Evolutionary conservation across 495 filamentous ascomycete genomes (phyloP), one percentile per base, ranked within the genome.

Genomic region (Hypoxylon lenormandii): DNA sequence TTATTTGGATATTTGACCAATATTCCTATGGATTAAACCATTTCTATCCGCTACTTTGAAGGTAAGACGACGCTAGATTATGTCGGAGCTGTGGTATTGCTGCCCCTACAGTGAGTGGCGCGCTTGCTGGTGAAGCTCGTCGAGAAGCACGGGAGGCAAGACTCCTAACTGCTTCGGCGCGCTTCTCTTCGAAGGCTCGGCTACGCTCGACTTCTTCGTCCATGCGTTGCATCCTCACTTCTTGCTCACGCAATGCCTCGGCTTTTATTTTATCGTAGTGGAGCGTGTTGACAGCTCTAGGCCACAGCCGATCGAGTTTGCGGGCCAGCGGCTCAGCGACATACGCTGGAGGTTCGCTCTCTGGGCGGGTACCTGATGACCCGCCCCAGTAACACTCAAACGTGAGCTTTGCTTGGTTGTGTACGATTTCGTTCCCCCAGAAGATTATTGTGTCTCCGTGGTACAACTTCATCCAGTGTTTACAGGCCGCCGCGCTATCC

Each of bases 371-470:
- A 15, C n/a, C 26, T 4, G 76, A 74, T 47, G 81, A 83, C 13
- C 76, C 81, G 43, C 82, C 82, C 81, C 81, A 84, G 21, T 62
- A 70, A 69, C 82, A 84, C 16, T 75, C 71, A 64, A 84, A 83
- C 6, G 68, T 72, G n/a, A 84, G 61, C 46, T 73, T 77, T 5
- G 76, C 76, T 49, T 68, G 75, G 30, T 18, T 26, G 6, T 51
- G 8, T 11, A 48, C 40, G 42, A 77, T 73, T n/a, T 81, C 70
- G 5, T 62, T 68, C 13, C 51, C 73, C 80, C 84, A 92, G 12
- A 94, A 82, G 3, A 83, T 83, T 49, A 96, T 87, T 37, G 85
- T 80, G 73, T 96, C 92, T 6, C 89, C 90, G 15, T 89, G 83
- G 76, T 91, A 85, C 22, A 96, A 74, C 51, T 86, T 83, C 21